These are phyloP conservation scores for Iris macrosiphon DNA, from an alignment of 106 monocot species.

Conservation along the genomic window DNA sequence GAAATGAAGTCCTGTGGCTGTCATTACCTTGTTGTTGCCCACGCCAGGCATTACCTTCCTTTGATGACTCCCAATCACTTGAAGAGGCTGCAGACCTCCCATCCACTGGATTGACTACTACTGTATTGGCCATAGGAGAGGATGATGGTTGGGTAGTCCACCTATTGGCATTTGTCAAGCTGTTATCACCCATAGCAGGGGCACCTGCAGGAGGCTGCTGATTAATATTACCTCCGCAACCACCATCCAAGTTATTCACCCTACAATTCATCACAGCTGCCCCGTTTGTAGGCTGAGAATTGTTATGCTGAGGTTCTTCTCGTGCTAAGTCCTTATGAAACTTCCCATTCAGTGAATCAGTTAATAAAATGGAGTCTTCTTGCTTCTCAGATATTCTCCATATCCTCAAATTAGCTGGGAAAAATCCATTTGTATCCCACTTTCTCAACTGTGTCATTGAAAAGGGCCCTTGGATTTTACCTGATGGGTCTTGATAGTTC, in stretches of 20 bases:
- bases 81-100: slow-evolving; percentile 3
- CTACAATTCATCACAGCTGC: background rate
- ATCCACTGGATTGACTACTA: background rate
- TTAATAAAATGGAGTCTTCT: slow-evolving; percentile 51
- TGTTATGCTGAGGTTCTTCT: slow-evolving; percentile 10
- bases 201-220: background rate
- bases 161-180: slow-evolving; percentile 7
- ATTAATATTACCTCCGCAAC: background rate
- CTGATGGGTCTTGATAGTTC: slow-evolving; percentile 63
- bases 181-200: slow-evolving; percentile 6
- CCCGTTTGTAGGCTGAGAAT: slow-evolving; percentile 4
- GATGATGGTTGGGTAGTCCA: slow-evolving; percentile 7
- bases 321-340: slow-evolving; percentile 34
- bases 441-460: slow-evolving; percentile 58
- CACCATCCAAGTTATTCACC: background rate
- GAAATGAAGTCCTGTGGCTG: slow-evolving; percentile 4
- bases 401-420: slow-evolving; percentile 48
- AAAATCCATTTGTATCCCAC: slow-evolving; percentile 52
- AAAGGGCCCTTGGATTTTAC: slow-evolving; percentile 68
- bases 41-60: slow-evolving; percentile 9
- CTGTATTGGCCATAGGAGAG: background rate
- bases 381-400: slow-evolving; percentile 49
- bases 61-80: slow-evolving; percentile 12
- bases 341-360: slow-evolving; percentile 53
- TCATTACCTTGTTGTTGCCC: slow-evolving; percentile 13